Base-by-base conservation (phyloP, 1,284 basidiomycete genomes). In the Taiwanofungus camphoratus region DNA sequence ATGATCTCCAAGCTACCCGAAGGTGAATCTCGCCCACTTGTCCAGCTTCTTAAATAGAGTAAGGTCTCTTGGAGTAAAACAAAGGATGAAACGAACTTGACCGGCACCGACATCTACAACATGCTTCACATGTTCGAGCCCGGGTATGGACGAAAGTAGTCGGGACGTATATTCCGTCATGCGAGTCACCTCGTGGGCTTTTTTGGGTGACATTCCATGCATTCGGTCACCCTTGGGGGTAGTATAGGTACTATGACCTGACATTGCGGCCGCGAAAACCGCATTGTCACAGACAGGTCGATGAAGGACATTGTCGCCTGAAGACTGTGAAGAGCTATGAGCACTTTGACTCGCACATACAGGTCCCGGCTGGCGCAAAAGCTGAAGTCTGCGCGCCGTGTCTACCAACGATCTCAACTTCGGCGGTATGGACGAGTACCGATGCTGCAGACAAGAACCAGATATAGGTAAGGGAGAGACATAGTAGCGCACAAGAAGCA, bases 41-140 rank as follows among this genome's bases (percentile, higher is more conserved):
- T n/a, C n/a, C n/a, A n/a, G n/a, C n/a, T n/a, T n/a, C n/a, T n/a
- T n/a, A n/a, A n/a, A n/a, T n/a, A n/a, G n/a, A n/a, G n/a, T n/a
- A n/a, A n/a, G n/a, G n/a, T n/a, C n/a, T n/a, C n/a, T n/a, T n/a
- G n/a, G n/a, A n/a, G n/a, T n/a, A n/a, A 30, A 34, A 6, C 16
- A 44, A 44, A 16, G 39, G 44, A 9, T 12, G 21, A 42, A 13
- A 62, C 67, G 43, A 46, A 77, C 74, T 55, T 77, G 76, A 15
- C 76, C 76, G 12, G 76, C 70, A 21, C 76, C 76, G 15, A 78
- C 61, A 42, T 78, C 76, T 8, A 77, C 72, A 6, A 61, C 62
- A 49, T 73, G 68, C 39, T 46, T 43, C 42, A 64, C 41, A 13
- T 36, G 39, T 27, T 50, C 24, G 29, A 61, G 42, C 15, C 43